phyloP scores from a whole-genome alignment of 139 green algal genomes.

The Chlorella sp. region DNA sequence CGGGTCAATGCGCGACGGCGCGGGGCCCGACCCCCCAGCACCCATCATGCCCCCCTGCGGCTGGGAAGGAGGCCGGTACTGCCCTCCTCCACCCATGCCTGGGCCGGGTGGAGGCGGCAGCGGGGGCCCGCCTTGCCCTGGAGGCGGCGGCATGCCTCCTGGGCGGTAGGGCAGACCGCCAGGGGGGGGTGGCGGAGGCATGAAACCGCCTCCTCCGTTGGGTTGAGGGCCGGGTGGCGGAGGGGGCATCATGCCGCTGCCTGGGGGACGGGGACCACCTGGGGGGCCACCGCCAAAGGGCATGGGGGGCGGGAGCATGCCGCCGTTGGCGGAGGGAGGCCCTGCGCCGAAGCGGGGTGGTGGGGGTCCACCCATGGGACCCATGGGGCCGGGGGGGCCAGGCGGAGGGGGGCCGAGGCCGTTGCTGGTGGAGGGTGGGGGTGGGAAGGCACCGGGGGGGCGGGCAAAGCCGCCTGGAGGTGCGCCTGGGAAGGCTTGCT shows the following conservation, averaged over 20 bases:
- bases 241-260: background rate
- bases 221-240: background rate
- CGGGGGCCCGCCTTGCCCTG: too few species aligned
- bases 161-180: background rate
- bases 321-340: too few species aligned
- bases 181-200: too few species aligned
- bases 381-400: too few species aligned
- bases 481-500: too few species aligned
- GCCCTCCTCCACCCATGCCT: background rate
- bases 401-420: too few species aligned
- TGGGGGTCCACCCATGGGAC: too few species aligned
- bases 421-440: too few species aligned
- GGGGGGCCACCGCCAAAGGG: background rate
- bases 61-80: background rate
- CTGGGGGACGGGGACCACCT: background rate
- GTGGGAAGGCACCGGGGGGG: too few species aligned
- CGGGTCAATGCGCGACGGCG: constrained; percentile 64
- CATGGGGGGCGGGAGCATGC: too few species aligned
- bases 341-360: too few species aligned
- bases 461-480: too few species aligned
- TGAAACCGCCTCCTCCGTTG: background rate
- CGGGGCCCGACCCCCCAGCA: background rate
- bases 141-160: background rate
- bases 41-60: background rate
- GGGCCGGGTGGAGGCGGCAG: background rate